phyloP scores from a whole-genome alignment of 164 flowering plant species.

The Liriodendron chinense region DNA sequence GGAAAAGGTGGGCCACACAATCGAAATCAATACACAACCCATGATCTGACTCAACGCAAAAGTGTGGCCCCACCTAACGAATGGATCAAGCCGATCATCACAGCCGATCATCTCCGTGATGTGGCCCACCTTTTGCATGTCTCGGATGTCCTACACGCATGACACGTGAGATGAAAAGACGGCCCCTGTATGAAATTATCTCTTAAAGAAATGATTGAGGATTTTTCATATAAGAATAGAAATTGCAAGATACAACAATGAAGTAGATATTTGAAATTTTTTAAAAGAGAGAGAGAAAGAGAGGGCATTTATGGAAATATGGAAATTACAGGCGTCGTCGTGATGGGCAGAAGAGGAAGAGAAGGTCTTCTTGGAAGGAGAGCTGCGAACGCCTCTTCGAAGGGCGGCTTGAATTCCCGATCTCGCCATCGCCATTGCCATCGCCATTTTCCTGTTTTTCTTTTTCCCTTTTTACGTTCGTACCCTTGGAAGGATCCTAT shows the following conservation, averaged over 20 bases:
- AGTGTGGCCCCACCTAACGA: no score
- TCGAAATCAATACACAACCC: no score
- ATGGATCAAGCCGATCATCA: no score
- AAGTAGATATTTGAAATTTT: neutral
- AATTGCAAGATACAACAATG: neutral
- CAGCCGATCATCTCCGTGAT: no score
- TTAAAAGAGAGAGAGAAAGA: neutral
- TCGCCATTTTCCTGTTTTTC: neutral
- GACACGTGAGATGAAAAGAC: no score
- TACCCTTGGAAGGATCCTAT: neutral
- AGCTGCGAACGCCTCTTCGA: slow-evolving; percentile 28
- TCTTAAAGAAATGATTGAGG: neutral
- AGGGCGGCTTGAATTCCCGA: slow-evolving; percentile 42
- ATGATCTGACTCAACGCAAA: no score
- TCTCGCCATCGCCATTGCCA: slow-evolving; percentile 27
- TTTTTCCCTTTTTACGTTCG: neutral
- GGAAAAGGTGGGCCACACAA: no score
- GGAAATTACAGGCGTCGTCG: slow-evolving; percentile 48
- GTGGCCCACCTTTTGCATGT: no score
- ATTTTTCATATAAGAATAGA: neutral
- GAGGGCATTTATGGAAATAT: neutral
- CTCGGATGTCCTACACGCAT: no score
- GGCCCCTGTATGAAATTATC: no score
- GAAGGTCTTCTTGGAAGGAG: slow-evolving; percentile 42
- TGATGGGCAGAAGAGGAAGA: slow-evolving; percentile 46